Evolutionary conservation across 192 early-diverging fungal genomes (phyloP).

Genomic region (Fimicolochytrium jonesii): DNA sequence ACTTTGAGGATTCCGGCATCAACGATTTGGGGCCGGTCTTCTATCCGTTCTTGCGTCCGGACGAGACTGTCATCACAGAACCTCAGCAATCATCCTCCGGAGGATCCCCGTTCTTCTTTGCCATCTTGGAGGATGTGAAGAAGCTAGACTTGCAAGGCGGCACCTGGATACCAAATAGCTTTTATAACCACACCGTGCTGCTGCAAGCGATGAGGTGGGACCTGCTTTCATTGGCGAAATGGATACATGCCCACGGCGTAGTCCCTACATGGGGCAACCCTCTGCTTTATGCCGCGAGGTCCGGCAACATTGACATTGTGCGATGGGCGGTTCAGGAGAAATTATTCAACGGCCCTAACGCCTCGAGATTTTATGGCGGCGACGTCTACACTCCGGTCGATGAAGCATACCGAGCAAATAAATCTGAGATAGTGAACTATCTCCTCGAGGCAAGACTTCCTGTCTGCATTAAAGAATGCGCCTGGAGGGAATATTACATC

Average conservation of each 20-base stretch:
- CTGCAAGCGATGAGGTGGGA: neutral
- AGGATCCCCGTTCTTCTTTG: neutral
- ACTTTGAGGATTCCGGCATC: too few species aligned
- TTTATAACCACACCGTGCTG: neutral
- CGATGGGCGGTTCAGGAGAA: constrained; percentile 1
- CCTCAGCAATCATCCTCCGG: neutral
- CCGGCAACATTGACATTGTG: neutral
- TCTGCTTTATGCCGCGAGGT: neutral
- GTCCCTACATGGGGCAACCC: neutral
- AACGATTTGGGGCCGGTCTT: too few species aligned
- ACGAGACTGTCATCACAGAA: neutral
- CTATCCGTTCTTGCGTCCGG: too few species aligned
- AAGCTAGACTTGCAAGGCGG: too few species aligned
- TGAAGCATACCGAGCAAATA: too few species aligned
- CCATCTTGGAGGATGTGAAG: neutral
- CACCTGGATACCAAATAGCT: neutral
- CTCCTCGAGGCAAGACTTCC: too few species aligned
- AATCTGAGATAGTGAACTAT: too few species aligned
- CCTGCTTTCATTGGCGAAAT: neutral
- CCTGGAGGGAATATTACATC: too few species aligned
- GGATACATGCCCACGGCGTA: neutral
- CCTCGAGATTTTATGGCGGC: too few species aligned
- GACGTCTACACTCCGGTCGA: too few species aligned
- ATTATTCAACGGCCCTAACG: too few species aligned
- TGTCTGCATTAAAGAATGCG: too few species aligned